Evolutionary conservation across 176 grass and related monocot species (phyloP).

Genomic region (Cenchrus americanus): DNA sequence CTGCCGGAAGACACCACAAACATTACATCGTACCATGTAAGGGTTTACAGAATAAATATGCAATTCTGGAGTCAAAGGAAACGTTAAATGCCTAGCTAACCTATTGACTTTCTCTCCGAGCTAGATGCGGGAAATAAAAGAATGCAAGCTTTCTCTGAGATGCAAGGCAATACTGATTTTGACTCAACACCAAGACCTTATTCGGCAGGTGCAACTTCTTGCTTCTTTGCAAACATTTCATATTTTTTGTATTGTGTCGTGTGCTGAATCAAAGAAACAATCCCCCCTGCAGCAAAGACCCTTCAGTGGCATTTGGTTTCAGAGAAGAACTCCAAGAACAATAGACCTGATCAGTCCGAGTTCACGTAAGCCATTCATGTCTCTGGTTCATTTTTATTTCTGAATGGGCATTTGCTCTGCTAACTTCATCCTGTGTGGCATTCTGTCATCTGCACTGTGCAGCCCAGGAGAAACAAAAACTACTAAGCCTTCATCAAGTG

Average conservation of each 20-base stretch:
- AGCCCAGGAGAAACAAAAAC: slow-evolving; percentile 65
- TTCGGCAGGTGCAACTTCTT: slow-evolving; percentile 64
- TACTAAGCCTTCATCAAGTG: slow-evolving; percentile 61
- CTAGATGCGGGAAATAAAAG: slow-evolving; percentile 62
- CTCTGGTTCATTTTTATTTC: slow-evolving; percentile 1
- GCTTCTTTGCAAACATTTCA: slow-evolving; percentile 19
- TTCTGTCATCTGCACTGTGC: slow-evolving; percentile 43
- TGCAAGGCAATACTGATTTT: slow-evolving; percentile 58
- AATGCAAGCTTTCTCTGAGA: slow-evolving; percentile 47
- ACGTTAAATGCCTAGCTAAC: slow-evolving; percentile 26
- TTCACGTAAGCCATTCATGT: slow-evolving; percentile 45
- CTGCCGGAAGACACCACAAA: slow-evolving; percentile 69
- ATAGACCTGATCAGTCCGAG: slow-evolving; percentile 48
- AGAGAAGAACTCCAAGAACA: slow-evolving; percentile 65
- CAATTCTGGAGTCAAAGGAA: slow-evolving; percentile 11
- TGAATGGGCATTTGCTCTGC: slow-evolving; percentile 1
- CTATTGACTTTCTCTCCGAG: slow-evolving; percentile 32
- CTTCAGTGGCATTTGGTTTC: slow-evolving; percentile 94
- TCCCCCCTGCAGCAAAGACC: slow-evolving; percentile 68
- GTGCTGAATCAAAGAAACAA: slow-evolving; percentile 1
- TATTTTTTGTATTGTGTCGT: slow-evolving; percentile 35
- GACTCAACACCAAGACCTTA: slow-evolving; percentile 63
- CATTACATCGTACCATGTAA: slow-evolving; percentile 92
- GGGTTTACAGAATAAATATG: slow-evolving; percentile 25
- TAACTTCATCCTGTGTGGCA: slow-evolving; percentile 17